Evolutionary conservation across 305 asterid species (phyloP), one percentile per base, ranked within the genome.

Genomic region (Coffea humblotiana): DNA sequence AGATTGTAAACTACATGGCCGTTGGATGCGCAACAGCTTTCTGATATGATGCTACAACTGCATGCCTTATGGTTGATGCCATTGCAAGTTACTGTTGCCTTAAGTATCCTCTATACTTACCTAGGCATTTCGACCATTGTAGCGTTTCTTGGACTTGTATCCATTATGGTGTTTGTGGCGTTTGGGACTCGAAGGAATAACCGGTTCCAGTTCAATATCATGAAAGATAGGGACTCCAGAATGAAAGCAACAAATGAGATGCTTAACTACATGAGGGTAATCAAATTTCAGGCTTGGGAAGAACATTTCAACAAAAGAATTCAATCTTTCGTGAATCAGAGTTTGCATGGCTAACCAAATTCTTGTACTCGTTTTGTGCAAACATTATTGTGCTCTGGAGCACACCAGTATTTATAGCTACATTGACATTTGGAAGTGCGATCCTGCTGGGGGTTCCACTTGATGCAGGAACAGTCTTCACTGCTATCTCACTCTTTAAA

Each of bases 271-370:
- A 87, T 92, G 92, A 86, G 94, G 0, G 95, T 91, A 47, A 89
- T 92, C 71, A 92, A 90, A 82, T 90, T 92, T 58, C 96, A 92
- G 72, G 97, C 94, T 3, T 92, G 97, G 97, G 97, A 92, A 70
- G 92, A 90, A 64, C 95, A 90, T 49, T 92, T 92, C 82, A 68
- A 60, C 45, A 70, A 84, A 75, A 88, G 80, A 67, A 88, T 92
- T 29, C 86, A 71, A 27, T 60, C 84, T 16, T 81, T 87, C 86
- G 97, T 1, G 85, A 77, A 19, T 35, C 63, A n/a, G 95, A 91
- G 78, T 88, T 72, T n/a, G 56, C 81, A 0, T 92, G 95, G 97
- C 88, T 92, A 6, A 35, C 83, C 45, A 92, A 88, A 79, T 89
- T 91, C 60, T 71, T 82, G 83, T 92, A 82, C 76, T 61, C 78